Evolutionary conservation across 2,329 filamentous ascomycete genomes (phyloP), one percentile per base, ranked within the genome.

Genomic region (Aspergillus calidoustus): DNA sequence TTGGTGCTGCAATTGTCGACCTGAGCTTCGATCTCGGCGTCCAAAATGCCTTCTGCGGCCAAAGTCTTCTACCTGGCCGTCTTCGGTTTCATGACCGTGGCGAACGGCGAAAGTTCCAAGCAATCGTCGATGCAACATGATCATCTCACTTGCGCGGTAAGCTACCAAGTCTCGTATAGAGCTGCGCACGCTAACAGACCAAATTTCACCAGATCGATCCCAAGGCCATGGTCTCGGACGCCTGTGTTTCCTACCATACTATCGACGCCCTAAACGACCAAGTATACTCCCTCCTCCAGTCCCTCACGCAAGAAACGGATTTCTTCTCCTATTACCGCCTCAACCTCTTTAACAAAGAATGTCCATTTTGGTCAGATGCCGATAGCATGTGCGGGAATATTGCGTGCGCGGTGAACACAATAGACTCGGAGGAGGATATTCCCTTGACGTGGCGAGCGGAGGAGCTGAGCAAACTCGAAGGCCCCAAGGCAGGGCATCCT

Each of bases 321-420:
- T 99, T 97, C 85, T 99, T 99, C 80, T 94, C 94, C 57, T 93
- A 98, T 79, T 99, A 98, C 81, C 90, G 95, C 61, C 82, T 99
- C 50, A 98, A 97, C 76, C 85, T 99, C 22, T 99, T 92, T 79
- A 91, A 96, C 78, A 97, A 95, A 78, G 88, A 87, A 79, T 99
- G 95, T 73, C 95, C 95, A 0, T 99, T 98, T 76, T 99, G 95
- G 94, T 87, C 89, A 73, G 95, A 99, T 76, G 89, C 93, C 64
- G 90, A 91, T 77, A 92, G 92, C 76, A 91, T 97, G 85, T 99
- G 95, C 78, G 95, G 93, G 67, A 99, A 99, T 79, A 93, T 96
- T 69, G 95, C 93, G 22, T 99, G 95, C 76, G 91, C 94, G 11
- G 95, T 99, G 19, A 93, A 95, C 74, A 98, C 94, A 0, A 84